Evolutionary conservation across 805 yeast genomes (phyloP).

Genomic region (Yarrowia deformans): DNA sequence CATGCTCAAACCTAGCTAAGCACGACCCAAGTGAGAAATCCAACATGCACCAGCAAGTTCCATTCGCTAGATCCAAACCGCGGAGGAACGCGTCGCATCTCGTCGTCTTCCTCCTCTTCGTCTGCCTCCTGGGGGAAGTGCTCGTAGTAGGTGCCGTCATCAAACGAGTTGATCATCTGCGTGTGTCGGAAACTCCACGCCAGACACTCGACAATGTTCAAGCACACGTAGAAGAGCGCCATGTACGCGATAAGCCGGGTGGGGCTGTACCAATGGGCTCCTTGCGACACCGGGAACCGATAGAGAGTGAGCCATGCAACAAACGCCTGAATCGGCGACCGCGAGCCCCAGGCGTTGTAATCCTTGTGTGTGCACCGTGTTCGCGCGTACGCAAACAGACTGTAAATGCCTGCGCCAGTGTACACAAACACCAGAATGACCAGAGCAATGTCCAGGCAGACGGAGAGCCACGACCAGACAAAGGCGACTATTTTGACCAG

Average conservation of each 20-base stretch:
- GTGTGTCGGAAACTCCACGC: constrained; percentile 31
- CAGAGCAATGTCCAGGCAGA: constrained; percentile 29
- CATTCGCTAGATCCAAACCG: constrained; percentile 26
- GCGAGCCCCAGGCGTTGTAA: constrained; percentile 28
- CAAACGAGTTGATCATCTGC: constrained; percentile 37
- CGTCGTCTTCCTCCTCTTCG: constrained; percentile 33
- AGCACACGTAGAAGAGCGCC: constrained; percentile 28
- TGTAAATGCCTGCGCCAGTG: constrained; percentile 22
- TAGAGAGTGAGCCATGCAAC: constrained; percentile 26
- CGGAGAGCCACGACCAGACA: constrained; percentile 25
- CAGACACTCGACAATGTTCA: constrained; percentile 26
- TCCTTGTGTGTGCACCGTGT: constrained; percentile 15
- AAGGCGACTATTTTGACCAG: constrained; percentile 2
- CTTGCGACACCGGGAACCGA: constrained; percentile 11
- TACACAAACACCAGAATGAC: constrained; percentile 13
- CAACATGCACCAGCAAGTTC: constrained; percentile 24
- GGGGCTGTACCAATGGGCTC: constrained; percentile 19
- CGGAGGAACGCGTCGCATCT: constrained; percentile 35
- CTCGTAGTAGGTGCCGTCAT: constrained; percentile 29
- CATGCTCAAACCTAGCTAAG: not conserved
- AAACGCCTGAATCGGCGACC: constrained; percentile 31
- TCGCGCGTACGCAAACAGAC: constrained; percentile 18
- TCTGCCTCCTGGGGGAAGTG: constrained; percentile 26
- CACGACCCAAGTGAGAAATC: constrained; percentile 15
- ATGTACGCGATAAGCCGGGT: constrained; percentile 18